phyloP scores from a whole-genome alignment of 2,329 filamentous ascomycete genomes.

The Eutypa lata region DNA sequence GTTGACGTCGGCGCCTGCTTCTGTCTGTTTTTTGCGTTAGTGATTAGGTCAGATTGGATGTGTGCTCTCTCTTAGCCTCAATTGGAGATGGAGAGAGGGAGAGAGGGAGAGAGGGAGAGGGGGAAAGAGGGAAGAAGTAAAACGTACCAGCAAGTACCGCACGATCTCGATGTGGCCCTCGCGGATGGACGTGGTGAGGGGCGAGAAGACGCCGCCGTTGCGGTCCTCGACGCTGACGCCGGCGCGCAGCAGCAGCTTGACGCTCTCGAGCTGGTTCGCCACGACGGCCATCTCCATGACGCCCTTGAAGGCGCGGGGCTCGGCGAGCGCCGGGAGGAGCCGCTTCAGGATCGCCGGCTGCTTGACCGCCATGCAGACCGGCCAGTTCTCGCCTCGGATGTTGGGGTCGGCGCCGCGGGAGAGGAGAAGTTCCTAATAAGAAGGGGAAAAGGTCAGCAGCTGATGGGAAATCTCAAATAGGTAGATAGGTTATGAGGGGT shows the following conservation, averaged over 20 bases:
- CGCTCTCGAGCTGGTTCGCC: conserved; percentile 63
- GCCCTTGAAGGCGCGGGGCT: conserved; percentile 62
- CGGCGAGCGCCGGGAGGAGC: conserved; percentile 54
- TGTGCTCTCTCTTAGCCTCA: too few relatives aligned
- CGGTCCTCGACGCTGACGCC: conserved; percentile 69
- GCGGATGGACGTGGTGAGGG: conserved; percentile 64
- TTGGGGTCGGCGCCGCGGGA: conserved; percentile 53
- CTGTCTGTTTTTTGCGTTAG: conserved; percentile 30
- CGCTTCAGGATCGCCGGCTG: conserved; percentile 58
- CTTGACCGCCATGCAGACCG: conserved; percentile 64
- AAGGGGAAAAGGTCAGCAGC: too few relatives aligned
- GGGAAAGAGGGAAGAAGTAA: neutral
- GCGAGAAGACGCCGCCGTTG: conserved; percentile 70
- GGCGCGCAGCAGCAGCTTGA: conserved; percentile 62
- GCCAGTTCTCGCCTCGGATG: conserved; percentile 66
- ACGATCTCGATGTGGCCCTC: conserved; percentile 62
- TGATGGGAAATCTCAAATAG: too few relatives aligned
- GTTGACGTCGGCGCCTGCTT: conserved; percentile 62
- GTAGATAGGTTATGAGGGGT: neutral
- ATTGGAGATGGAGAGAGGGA: neutral
- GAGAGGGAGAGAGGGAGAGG: neutral
- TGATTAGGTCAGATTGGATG: neutral
- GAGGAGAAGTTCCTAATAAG: conserved; percentile 17
- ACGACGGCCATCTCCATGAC: conserved; percentile 66
- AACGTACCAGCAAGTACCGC: conserved; percentile 47